phyloP scores from a whole-genome alignment of 106 monocot genomes.

The Allium fistulosum region DNA sequence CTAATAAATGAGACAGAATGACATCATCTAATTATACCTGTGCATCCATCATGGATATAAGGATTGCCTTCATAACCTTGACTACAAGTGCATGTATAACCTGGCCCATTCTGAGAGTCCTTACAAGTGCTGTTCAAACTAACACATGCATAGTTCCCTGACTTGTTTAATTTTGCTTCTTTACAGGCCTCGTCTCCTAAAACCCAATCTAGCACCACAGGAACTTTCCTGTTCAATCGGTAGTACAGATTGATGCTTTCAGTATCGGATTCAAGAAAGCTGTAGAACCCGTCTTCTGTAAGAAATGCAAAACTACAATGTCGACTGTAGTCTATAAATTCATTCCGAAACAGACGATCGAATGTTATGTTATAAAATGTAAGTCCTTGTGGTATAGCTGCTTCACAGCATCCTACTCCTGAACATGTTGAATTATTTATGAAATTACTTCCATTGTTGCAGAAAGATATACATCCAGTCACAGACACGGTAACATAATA shows the following conservation, averaged over 20 bases:
- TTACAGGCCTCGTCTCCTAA: conserved; percentile 12
- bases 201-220: conserved; percentile 31
- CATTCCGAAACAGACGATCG: neutral
- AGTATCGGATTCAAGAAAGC: conserved; percentile 13
- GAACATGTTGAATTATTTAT: conserved; percentile 21
- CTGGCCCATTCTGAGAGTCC: neutral
- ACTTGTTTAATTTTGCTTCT: neutral
- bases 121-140: neutral
- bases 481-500: neutral
- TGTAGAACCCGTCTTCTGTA: conserved; percentile 10
- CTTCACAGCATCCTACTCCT: conserved; percentile 58
- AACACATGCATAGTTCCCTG: neutral
- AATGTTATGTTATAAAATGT: conserved; percentile 7
- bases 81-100: conserved; percentile 20
- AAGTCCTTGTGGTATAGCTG: conserved; percentile 23
- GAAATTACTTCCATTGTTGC: neutral
- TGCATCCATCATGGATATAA: conserved; percentile 24
- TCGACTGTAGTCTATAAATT: conserved; percentile 4
- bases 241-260: neutral
- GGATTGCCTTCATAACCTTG: conserved; percentile 37
- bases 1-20: neutral
- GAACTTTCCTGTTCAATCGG: neutral
- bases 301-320: conserved; percentile 32
- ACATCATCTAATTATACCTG: conserved; percentile 13
- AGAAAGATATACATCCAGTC: conserved; percentile 38